These are phyloP conservation scores for Fusarium annulatum DNA, from an alignment of 2,329 filamentous ascomycete species.

Conservation along the genomic window DNA sequence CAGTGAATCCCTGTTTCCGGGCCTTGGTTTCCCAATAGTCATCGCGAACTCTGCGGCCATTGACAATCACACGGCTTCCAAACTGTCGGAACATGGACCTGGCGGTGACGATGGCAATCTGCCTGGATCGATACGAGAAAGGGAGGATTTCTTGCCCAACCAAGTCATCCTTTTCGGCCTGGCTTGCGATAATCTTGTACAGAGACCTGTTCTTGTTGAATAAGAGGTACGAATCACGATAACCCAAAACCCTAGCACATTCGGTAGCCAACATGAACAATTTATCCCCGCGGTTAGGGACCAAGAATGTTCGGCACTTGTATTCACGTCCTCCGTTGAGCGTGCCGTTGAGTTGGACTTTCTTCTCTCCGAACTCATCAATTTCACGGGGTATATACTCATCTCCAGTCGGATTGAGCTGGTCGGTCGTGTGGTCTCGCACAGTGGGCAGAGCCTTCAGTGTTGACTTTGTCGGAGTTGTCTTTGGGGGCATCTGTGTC, in stretches of 20 bases:
- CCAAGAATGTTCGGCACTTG: conserved; percentile 91
- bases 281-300: conserved; percentile 90
- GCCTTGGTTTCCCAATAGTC: conserved; percentile 99
- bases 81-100: conserved; percentile 99
- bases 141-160: conserved; percentile 95
- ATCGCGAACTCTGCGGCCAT: conserved; percentile 90
- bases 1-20: conserved; percentile 96
- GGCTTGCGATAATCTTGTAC: conserved; percentile 97
- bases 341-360: conserved; percentile 86
- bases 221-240: conserved; percentile 95
- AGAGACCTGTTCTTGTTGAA: conserved; percentile 99
- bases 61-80: conserved; percentile 90
- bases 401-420: conserved; percentile 87
- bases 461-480: conserved; percentile 83
- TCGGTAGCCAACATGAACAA: conserved; percentile 99
- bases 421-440: conserved; percentile 95
- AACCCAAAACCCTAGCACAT: conserved; percentile 91
- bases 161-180: conserved; percentile 95
- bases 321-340: conserved; percentile 87
- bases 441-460: conserved; percentile 96
- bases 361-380: conserved; percentile 93
- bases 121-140: conserved; percentile 96
- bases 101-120: conserved; percentile 97
- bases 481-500: conserved; percentile 74
- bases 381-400: conserved; percentile 95